Percentiles rank a stretch among this genome's conserved stretches.
These are phyloP conservation scores for Geotrichum reessii DNA, from an alignment of 1,139 yeast species.

Conservation along the genomic window DNA sequence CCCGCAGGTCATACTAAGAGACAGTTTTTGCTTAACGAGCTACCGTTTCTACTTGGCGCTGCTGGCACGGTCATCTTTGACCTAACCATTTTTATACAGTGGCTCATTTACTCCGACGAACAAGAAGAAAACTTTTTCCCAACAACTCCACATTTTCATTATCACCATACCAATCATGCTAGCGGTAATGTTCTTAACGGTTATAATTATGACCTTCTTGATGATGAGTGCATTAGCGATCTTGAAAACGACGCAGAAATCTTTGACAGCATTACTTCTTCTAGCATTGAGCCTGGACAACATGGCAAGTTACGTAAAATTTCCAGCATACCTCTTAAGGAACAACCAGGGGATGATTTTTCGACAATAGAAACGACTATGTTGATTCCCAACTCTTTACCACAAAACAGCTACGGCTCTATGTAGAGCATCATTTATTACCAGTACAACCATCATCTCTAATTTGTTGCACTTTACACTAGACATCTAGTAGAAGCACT, in stretches of 20 bases:
- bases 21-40: constrained; percentile 56
- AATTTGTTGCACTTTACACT: neutral
- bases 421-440: neutral
- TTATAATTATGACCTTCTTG: constrained; percentile 4
- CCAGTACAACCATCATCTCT: neutral
- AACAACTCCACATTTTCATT: constrained; percentile 9
- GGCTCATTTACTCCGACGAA: constrained; percentile 29
- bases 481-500: neutral
- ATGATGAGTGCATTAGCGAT: constrained; percentile 4
- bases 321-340: neutral
- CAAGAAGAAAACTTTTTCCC: constrained; percentile 8
- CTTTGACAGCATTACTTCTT: neutral
- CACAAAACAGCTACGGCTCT: neutral
- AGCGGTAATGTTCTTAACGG: neutral
- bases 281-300: neutral
- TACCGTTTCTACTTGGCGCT: constrained; percentile 81
- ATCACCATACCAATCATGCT: neutral
- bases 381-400: neutral
- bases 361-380: neutral
- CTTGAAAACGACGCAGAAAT: constrained; percentile 1
- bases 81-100: constrained; percentile 64
- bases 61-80: constrained; percentile 84
- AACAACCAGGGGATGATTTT: neutral
- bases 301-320: neutral
- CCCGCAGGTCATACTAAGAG: constrained; percentile 38